Conservation (phyloP, 1,284 basidiomycete species). For the Trichosporon ovoides region DNA sequence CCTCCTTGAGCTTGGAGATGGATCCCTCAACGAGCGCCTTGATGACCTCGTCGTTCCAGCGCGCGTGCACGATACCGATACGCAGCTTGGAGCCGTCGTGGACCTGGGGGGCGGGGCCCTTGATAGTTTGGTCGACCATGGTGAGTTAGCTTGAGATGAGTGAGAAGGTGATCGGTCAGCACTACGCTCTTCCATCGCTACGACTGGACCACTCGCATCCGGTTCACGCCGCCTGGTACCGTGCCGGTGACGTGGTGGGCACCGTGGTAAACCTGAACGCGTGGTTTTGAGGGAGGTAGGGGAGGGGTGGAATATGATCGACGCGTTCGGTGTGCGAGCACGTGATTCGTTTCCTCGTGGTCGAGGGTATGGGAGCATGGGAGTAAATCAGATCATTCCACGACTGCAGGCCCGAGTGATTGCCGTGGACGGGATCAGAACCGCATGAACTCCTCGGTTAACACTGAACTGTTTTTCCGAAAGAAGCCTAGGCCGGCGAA, state of each 20-base stretch:
- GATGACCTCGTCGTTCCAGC: conserved; percentile 86
- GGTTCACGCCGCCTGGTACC: too few species aligned
- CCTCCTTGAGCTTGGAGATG: conserved; percentile 67
- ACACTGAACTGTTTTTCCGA: background rate
- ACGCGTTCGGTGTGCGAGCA: too few species aligned
- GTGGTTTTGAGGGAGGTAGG: background rate
- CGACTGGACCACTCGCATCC: background rate
- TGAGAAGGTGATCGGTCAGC: background rate
- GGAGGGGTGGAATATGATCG: background rate
- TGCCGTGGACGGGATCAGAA: too few species aligned
- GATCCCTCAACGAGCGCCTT: conserved; percentile 75
- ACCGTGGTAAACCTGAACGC: background rate
- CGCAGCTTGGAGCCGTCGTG: conserved; percentile 75
- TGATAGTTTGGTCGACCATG: conserved; percentile 56
- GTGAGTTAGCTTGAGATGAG: conserved; percentile 10
- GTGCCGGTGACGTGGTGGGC: background rate
- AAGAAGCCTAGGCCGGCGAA: background rate
- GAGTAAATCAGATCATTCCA: too few species aligned
- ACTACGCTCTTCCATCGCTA: background rate
- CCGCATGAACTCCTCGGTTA: background rate
- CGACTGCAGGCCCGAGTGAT: too few species aligned
- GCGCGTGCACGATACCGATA: conserved; percentile 83
- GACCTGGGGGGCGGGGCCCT: conserved; percentile 62
- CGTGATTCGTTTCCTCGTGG: too few species aligned
- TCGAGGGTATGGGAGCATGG: too few species aligned